Evolutionary conservation across 768 basidiomycete genomes (phyloP).

Genomic region (Hygrocybe coccinea): DNA sequence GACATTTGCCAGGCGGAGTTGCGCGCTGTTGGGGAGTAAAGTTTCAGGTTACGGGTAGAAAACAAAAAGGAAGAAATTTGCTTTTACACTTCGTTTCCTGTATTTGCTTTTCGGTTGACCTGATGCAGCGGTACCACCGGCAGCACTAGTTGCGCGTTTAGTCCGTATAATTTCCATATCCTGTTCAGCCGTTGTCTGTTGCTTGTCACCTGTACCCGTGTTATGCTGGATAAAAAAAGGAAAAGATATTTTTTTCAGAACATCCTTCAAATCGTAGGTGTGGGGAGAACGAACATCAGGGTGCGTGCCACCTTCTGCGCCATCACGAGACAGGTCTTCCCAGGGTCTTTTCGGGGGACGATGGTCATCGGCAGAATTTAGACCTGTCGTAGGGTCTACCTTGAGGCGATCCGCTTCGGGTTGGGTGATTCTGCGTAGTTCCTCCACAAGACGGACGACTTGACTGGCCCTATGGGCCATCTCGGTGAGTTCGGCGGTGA

Average conservation of each 20-base stretch:
- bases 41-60: conserved; percentile 13
- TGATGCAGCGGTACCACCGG: conserved; percentile 44
- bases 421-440: conserved; percentile 43
- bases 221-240: conserved; percentile 18
- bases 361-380: conserved; percentile 41
- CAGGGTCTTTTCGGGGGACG: conserved; percentile 74
- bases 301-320: conserved; percentile 17
- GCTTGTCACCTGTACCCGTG: conserved; percentile 32
- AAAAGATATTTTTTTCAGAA: not conserved
- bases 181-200: conserved; percentile 65
- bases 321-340: conserved; percentile 63
- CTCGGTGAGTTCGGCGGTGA: conserved; percentile 53
- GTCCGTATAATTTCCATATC: conserved; percentile 83
- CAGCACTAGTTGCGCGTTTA: conserved; percentile 70
- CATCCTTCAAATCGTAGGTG: too few relatives aligned
- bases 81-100: conserved; percentile 76
- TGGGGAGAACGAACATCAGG: conserved; percentile 3
- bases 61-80: conserved; percentile 6
- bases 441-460: conserved; percentile 66
- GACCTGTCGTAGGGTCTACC: conserved; percentile 21
- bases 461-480: conserved; percentile 64
- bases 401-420: conserved; percentile 36
- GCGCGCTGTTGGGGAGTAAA: conserved; percentile 55
- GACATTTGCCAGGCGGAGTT: conserved; percentile 81
- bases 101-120: conserved; percentile 75